Conservation (phyloP, 176 grass and related monocot genomes). For the Carex parvula region DNA sequence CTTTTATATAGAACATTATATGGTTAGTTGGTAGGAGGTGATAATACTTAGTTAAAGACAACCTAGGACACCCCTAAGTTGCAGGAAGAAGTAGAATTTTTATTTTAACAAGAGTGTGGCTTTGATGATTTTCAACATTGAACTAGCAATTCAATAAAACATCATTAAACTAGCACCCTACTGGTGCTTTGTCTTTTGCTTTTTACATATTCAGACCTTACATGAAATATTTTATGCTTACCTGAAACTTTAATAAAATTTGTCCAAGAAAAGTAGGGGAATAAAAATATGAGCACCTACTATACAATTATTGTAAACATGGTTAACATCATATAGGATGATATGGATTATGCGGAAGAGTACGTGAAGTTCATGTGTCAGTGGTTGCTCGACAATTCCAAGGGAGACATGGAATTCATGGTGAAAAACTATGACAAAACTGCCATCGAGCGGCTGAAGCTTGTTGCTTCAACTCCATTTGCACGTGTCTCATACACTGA, state of each 20-base stretch:
- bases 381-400: conserved; percentile 77
- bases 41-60: not conserved
- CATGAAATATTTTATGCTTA: not conserved
- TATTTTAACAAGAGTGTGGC: not conserved
- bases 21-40: not conserved
- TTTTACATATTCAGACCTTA: not conserved
- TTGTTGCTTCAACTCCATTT: conserved; percentile 73
- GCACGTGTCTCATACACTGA: conserved; percentile 74
- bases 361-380: conserved; percentile 90
- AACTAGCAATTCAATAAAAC: not conserved
- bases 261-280: not conserved
- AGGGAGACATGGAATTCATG: conserved; percentile 96
- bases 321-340: conserved; percentile 45
- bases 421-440: conserved; percentile 72
- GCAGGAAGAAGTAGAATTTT: not conserved
- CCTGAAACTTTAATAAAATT: not conserved
- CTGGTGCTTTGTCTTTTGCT: not conserved
- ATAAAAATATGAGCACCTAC: not conserved
- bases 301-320: conserved; percentile 20
- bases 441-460: conserved; percentile 73
- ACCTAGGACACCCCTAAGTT: not conserved
- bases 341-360: conserved; percentile 85
- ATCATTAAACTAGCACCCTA: not conserved
- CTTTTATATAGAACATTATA: not conserved
- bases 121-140: not conserved